A percentile compares a stretch with the other conserved stretches of the same genome.
These are phyloP conservation scores for Ganoderma resinaceum DNA, from an alignment of 1,284 basidiomycete genomes.

Conservation along the genomic window DNA sequence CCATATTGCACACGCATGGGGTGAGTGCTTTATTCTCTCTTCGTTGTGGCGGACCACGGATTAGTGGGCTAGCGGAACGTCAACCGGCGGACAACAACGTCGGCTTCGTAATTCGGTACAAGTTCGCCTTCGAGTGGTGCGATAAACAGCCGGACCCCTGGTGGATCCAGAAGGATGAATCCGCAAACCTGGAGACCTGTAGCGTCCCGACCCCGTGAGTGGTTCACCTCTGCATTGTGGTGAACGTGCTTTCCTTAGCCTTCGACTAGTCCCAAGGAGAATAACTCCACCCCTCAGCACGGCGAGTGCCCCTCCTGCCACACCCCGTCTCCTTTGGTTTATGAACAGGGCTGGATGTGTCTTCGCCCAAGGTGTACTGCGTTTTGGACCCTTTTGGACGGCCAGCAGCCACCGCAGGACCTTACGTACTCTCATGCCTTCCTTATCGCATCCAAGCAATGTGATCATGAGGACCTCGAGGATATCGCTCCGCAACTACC, in stretches of 20 bases:
- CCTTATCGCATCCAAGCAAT: conserved; percentile 43
- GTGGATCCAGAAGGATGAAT: conserved; percentile 47
- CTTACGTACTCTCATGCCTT: conserved; percentile 58
- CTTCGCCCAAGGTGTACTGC: conserved; percentile 57
- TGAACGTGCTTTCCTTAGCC: neutral
- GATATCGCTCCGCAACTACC: conserved; percentile 46
- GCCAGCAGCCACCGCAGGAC: conserved; percentile 39
- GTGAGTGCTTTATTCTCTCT: conserved; percentile 47
- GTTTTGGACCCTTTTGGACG: conserved; percentile 57
- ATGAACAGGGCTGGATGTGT: conserved; percentile 65
- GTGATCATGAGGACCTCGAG: conserved; percentile 29
- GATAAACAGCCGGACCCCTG: conserved; percentile 68
- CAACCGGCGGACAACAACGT: conserved; percentile 53
- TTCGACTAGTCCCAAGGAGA: neutral
- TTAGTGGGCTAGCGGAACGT: conserved; percentile 77
- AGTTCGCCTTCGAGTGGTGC: conserved; percentile 84
- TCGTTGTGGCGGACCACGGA: neutral
- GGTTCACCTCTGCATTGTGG: neutral
- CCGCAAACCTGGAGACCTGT: neutral
- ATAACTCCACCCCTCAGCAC: neutral
- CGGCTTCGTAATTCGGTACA: conserved; percentile 68
- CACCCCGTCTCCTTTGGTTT: conserved; percentile 57
- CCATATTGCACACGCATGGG: conserved; percentile 74
- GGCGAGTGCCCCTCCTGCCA: conserved; percentile 25
- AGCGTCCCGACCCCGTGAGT: neutral